Base-by-base conservation (phyloP, 306 rosid genomes). In the Acacia acuminata region DNA sequence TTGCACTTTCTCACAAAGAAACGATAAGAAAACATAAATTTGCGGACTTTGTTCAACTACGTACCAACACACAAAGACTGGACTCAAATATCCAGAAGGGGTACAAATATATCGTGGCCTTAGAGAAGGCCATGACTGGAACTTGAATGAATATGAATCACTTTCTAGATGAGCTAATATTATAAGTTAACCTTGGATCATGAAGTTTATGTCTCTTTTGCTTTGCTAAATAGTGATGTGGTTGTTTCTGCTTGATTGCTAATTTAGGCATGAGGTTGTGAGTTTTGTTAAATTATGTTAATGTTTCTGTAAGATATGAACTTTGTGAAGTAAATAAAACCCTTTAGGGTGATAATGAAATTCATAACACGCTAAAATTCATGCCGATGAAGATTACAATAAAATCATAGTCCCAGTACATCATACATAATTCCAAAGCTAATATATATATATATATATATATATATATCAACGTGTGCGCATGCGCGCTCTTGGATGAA, bases 41-140 rank as follows among this genome's bases (percentile, higher is more conserved):
- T 32, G 4, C 2, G 36, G 36, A 32, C 36, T 32, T 32, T 4
- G 4, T 3, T 32, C 36, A 32, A 32, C 4, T 32, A 32, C 36
- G 2, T 32, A 32, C 36, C 4, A 0, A 32, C 36, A 32, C 36
- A 32, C 4, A 32, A 32, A 32, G 36, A 32, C 4, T 32, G 4
- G 36, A 32, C 4, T 32, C 4, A 32, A 32, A 32, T 32, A 32
- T 32, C 36, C 36, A 80, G 4, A 84, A 87, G 40, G 51, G 86
- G 3, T 86, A 91, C 70, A 90, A 61, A 8, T 5, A 15, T 73
- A 24, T 76, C n/a, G 9, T 58, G 56, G 79, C 11, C 14, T 0
- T 84, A 44, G 73, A 40, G 65, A 84, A 84, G 34, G 44, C 34
- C 5, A 60, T 60, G 1, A 60, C 16, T 24, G 34, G 34, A 3